Base-by-base conservation (phyloP, 2,329 filamentous ascomycete genomes). In the Neonectria hederae region DNA sequence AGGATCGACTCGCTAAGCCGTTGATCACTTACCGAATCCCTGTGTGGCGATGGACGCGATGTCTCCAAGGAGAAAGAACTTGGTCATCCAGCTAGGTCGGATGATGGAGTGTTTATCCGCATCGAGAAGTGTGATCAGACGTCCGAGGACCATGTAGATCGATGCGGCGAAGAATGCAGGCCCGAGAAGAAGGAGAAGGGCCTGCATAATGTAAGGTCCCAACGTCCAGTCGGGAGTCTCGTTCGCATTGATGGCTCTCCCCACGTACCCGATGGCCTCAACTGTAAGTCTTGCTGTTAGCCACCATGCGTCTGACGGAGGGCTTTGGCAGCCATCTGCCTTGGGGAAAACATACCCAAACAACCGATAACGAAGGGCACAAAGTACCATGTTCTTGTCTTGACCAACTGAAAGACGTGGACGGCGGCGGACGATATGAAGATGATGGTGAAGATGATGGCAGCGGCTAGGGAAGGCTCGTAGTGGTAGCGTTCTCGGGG, bases 351-450 rank as follows among this genome's bases (percentile, higher is more conserved):
- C 76, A 68, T 77, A 85, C 83, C 82, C n/a, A 81, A 52, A 19
- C 82, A 81, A 5, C 85, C 84, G n/a, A 86, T 73, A 4, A 82
- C 67, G 42, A 87, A 82, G 0, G 84, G 81, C 2, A 83, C 80
- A 69, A 84, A 81, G 72, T 83, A 86, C 82, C 83, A 85, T 3
- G 81, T 81, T 49, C 79, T 74, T 1, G 76, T 73, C 45, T 70
- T 72, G 32, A 81, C 35, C 19, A 84, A 62, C 54, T 81, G 80
- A 22, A 72, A 79, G n/a, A 71, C 51, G 65, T 84, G 82, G 0
- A 78, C 38, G 0, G 70, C 24, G 0, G 79, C 76, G 9, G 81
- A 46, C 21, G 17, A 8, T 71, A 69, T 65, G 66, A 84, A 81
- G 24, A 83, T 54, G 9, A 75, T 69, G 14, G 77, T 69, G 54